Conservation (phyloP, 1,284 basidiomycete species). For the Ganoderma sinense region DNA sequence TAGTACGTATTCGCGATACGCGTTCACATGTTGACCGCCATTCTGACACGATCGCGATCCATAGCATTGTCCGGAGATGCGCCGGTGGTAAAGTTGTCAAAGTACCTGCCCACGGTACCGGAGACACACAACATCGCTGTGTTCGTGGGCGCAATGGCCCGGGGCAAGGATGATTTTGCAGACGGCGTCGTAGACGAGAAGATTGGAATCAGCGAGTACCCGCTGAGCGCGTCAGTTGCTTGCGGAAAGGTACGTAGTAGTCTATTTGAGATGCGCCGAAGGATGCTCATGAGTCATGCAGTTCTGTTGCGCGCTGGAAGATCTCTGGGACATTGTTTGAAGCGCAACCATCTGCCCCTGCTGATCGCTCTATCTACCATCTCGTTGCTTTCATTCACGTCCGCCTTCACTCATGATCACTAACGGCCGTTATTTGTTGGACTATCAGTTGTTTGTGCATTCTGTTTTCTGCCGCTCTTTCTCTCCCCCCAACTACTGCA, state of each 20-base stretch:
- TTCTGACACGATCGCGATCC: conserved; percentile 15
- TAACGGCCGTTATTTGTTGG: conserved; percentile 12
- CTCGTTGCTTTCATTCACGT: not conserved
- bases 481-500: conserved; percentile 32
- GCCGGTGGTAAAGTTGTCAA: conserved; percentile 82
- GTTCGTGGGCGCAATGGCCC: conserved; percentile 98
- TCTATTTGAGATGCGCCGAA: not conserved
- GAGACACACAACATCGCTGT: conserved; percentile 91
- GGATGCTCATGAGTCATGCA: conserved; percentile 22
- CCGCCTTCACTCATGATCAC: not conserved
- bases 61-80: conserved; percentile 93
- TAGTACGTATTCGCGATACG: conserved; percentile 60
- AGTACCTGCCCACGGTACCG: conserved; percentile 85
- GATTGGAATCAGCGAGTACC: conserved; percentile 95
- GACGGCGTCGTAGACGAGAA: conserved; percentile 98
- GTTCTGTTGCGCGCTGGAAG: conserved; percentile 51
- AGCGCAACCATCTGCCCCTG: conserved; percentile 1
- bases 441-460: conserved; percentile 21
- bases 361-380: conserved; percentile 12
- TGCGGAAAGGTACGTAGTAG: conserved; percentile 85
- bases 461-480: conserved; percentile 21
- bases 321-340: conserved; percentile 50
- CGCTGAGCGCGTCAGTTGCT: conserved; percentile 93
- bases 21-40: conserved; percentile 11
- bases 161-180: conserved; percentile 96